phyloP scores from a whole-genome alignment of 192 early-diverging fungal species.

The Mortierella alpina region DNA sequence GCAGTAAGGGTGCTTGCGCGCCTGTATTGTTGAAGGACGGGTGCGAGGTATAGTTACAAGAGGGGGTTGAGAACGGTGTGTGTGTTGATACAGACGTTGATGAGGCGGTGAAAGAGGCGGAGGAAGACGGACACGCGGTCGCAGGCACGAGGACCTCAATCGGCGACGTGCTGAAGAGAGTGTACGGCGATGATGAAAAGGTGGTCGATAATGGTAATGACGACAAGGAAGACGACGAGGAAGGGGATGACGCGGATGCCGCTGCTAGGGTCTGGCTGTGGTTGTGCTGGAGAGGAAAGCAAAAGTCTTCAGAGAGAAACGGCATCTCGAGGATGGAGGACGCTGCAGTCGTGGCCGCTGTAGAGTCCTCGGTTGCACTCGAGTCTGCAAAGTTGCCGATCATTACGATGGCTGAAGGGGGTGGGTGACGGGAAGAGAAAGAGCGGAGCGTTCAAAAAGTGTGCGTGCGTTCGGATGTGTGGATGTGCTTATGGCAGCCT shows the following conservation, averaged over 20 bases:
- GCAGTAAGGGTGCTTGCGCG: slow-evolving; percentile 11
- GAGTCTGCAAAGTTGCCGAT: neutral
- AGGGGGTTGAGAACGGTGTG: neutral
- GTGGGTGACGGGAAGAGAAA: neutral
- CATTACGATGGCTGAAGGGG: neutral
- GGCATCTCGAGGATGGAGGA: slow-evolving; percentile 34
- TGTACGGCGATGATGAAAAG: neutral
- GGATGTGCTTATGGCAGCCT: no score
- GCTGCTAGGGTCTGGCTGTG: neutral
- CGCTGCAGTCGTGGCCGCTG: neutral
- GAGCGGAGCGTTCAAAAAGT: neutral
- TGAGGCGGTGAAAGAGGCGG: neutral
- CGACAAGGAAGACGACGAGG: neutral
- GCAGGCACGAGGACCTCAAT: slow-evolving; percentile 10
- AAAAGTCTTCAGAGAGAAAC: slow-evolving; percentile 37
- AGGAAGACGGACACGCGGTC: neutral
- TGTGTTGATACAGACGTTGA: slow-evolving; percentile 7
- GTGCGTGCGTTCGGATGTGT: no score
- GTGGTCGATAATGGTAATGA: no score
- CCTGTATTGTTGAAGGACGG: no score
- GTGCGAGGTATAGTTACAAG: neutral
- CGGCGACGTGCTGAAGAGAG: slow-evolving; percentile 18
- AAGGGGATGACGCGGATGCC: neutral
- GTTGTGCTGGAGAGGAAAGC: slow-evolving; percentile 9
- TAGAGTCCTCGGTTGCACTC: neutral